Conservation (phyloP, 257 asterid species). For the Rehmannia glutinosa region DNA sequence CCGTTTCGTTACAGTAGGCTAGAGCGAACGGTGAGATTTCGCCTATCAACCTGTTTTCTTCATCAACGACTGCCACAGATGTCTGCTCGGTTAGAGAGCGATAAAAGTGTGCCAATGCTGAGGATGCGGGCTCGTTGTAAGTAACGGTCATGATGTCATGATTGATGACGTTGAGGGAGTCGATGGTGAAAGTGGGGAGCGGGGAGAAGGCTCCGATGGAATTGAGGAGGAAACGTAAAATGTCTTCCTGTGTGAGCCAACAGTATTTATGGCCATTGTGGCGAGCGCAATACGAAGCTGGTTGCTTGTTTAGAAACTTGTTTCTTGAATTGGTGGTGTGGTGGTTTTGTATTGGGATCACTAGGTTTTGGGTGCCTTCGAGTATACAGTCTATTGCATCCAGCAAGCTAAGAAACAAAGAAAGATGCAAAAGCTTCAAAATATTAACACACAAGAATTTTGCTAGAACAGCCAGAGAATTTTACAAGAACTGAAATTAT, state of each 20-base stretch:
- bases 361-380: constrained; percentile 77
- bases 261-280: constrained; percentile 47
- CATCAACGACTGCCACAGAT: constrained; percentile 70
- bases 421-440: background rate
- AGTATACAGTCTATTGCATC: constrained; percentile 71
- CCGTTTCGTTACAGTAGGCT: constrained; percentile 66
- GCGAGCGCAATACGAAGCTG: constrained; percentile 10
- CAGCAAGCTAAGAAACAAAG: constrained; percentile 43
- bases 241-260: constrained; percentile 80
- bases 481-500: no score
- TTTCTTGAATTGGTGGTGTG: constrained; percentile 38
- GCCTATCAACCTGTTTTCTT: constrained; percentile 47
- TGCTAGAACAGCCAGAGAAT: no score
- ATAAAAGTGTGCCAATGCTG: constrained; percentile 38
- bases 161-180: constrained; percentile 54
- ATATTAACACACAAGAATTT: no score
- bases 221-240: constrained; percentile 72
- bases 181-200: constrained; percentile 41
- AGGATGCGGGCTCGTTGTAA: constrained; percentile 50
- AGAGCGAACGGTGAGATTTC: constrained; percentile 73
- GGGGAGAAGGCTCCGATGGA: constrained; percentile 75
- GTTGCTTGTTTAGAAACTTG: constrained; percentile 29
- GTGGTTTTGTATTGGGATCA: constrained; percentile 56
- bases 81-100: constrained; percentile 49
- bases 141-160: constrained; percentile 46